Conservation (phyloP, 352 stramenopile genomes). For the Phytophthora fragariaefolia region DNA sequence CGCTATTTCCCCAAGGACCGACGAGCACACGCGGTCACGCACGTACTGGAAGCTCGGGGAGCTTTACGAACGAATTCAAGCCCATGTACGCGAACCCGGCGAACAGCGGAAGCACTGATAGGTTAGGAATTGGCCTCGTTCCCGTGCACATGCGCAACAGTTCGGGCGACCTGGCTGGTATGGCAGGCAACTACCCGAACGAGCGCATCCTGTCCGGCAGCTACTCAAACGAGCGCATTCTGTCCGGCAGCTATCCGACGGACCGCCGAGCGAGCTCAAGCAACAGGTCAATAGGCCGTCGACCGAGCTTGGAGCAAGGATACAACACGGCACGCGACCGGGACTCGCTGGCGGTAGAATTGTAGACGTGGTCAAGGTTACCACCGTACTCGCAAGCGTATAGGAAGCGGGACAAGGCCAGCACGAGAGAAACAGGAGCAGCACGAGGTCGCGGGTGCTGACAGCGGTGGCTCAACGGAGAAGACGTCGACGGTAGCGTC, state of each 20-base stretch:
- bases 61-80: conserved; percentile 37
- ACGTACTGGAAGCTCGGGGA: conserved; percentile 26
- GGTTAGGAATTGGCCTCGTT: conserved; percentile 37
- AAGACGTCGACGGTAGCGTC: conserved; percentile 39
- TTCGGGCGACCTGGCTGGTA: conserved; percentile 27
- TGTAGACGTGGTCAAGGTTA: conserved; percentile 27
- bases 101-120: conserved; percentile 33
- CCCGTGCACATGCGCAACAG: conserved; percentile 36
- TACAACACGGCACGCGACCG: conserved; percentile 34
- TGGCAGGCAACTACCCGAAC: conserved; percentile 30
- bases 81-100: conserved; percentile 38
- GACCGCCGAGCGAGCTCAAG: conserved; percentile 33
- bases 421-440: conserved; percentile 3
- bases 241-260: conserved; percentile 31
- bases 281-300: conserved; percentile 30
- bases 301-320: conserved; percentile 34
- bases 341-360: conserved; percentile 38
- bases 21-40: conserved; percentile 11
- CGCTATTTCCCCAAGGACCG: conserved; percentile 20
- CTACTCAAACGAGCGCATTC: conserved; percentile 33
- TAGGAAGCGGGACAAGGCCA: not conserved
- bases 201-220: conserved; percentile 34
- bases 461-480: not conserved
- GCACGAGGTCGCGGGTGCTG: not conserved
- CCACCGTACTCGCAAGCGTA: conserved; percentile 4